A percentile compares a stretch with the other conserved stretches of the same genome.
phyloP scores from a whole-genome alignment of 371 early-diverging fungal genomes.

The Actinomortierella ambigua region DNA sequence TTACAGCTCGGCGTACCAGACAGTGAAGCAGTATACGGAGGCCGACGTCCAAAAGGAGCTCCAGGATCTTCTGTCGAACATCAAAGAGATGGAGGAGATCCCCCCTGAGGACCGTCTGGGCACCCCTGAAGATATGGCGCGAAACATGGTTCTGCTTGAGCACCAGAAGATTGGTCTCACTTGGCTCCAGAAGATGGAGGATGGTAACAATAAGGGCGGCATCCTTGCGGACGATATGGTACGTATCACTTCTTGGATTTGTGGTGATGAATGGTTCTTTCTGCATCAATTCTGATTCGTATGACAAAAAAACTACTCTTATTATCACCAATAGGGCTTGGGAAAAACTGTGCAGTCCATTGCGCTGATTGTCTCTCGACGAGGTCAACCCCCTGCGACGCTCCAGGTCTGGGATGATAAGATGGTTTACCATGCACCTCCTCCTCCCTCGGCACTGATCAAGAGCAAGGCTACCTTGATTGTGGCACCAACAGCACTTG shows the following conservation, averaged over 20 bases:
- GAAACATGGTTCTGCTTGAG: constrained; percentile 52
- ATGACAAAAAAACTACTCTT: constrained; percentile 1
- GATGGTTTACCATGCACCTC: constrained; percentile 8
- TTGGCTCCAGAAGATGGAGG: constrained; percentile 67
- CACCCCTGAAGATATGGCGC: constrained; percentile 55
- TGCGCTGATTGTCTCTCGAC: constrained; percentile 66
- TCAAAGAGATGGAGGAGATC: constrained; percentile 49
- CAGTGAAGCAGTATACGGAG: no score
- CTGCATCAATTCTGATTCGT: constrained; percentile 33
- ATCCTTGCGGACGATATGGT: constrained; percentile 82
- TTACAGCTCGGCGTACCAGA: no score
- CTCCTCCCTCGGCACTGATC: constrained; percentile 21
- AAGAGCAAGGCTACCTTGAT: constrained; percentile 61
- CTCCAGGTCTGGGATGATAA: constrained; percentile 25
- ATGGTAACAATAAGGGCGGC: constrained; percentile 64
- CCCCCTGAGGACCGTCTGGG: constrained; percentile 53
- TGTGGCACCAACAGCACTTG: constrained; percentile 67
- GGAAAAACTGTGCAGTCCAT: constrained; percentile 93
- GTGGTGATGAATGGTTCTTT: neutral
- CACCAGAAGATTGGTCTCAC: constrained; percentile 71
- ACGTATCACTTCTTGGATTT: constrained; percentile 19
- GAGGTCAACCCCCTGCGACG: constrained; percentile 38
- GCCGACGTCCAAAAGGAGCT: constrained; percentile 42
- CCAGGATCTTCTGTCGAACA: constrained; percentile 46
- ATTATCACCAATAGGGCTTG: constrained; percentile 70